Percentiles rank a stretch among this genome's conserved stretches.
phyloP scores from a whole-genome alignment of 257 asterid species.

The Solanum megistacrolobum region DNA sequence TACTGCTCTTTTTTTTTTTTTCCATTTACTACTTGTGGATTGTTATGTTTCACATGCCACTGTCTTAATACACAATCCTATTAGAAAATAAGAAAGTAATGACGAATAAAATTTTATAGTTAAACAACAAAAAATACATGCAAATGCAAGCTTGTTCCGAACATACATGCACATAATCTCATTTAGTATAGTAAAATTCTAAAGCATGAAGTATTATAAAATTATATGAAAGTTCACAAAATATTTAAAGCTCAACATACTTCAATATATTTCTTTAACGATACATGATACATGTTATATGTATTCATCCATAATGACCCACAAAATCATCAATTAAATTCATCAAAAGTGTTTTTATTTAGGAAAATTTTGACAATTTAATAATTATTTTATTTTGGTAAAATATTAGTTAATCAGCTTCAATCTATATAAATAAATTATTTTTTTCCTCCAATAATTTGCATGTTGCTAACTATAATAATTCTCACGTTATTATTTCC shows the following conservation, averaged over 20 bases:
- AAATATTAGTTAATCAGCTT: not conserved
- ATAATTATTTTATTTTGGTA: not conserved
- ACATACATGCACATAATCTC: not conserved
- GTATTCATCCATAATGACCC: no score
- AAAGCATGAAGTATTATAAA: not conserved
- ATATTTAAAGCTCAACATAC: not conserved
- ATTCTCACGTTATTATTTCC: not conserved
- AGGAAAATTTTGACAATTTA: not conserved
- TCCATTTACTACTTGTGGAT: not conserved
- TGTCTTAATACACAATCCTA: not conserved
- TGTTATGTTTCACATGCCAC: not conserved
- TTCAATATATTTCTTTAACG: not conserved
- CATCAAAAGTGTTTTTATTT: not conserved
- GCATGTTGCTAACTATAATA: not conserved
- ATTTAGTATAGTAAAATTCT: not conserved
- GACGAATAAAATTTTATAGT: not conserved
- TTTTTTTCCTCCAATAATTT: not conserved
- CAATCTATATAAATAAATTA: no score
- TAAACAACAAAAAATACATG: no score
- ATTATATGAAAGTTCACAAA: not conserved
- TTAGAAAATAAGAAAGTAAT: no score
- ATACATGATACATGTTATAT: not conserved
- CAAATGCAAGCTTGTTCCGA: not conserved
- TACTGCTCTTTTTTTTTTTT: accelerated
- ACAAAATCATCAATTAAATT: no score